Evolutionary conservation across 2,329 filamentous ascomycete genomes (phyloP).

Genomic region (Graphium sp.): DNA sequence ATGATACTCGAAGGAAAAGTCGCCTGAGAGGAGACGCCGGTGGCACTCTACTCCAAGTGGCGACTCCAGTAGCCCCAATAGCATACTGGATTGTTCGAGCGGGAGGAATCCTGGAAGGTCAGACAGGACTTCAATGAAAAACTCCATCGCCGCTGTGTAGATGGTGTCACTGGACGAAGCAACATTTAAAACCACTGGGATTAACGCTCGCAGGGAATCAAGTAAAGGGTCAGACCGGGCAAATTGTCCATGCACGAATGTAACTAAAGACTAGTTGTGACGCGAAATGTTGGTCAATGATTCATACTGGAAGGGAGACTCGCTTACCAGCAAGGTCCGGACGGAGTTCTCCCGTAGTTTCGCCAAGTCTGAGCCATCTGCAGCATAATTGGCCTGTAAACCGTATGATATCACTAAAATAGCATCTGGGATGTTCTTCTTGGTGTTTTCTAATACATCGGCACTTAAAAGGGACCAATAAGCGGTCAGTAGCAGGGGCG

Average conservation of each 20-base stretch:
- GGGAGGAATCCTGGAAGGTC: conserved; percentile 49
- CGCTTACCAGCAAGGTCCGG: too few relatives aligned
- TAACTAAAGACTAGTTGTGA: conserved; percentile 53
- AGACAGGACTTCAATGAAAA: conserved; percentile 47
- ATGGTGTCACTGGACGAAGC: conserved; percentile 31
- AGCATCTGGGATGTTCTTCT: too few relatives aligned
- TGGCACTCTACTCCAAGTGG: conserved; percentile 41
- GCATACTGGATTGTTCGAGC: conserved; percentile 34
- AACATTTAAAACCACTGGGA: conserved; percentile 39
- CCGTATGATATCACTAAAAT: too few relatives aligned
- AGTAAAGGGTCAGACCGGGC: conserved; percentile 39
- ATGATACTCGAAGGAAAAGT: conserved; percentile 46
- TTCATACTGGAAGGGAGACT: too few relatives aligned
- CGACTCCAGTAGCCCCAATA: conserved; percentile 43
- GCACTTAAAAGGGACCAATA: too few relatives aligned
- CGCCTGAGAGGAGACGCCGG: conserved; percentile 34
- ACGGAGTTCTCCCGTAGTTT: too few relatives aligned
- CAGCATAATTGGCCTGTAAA: too few relatives aligned
- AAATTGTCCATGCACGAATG: conserved; percentile 52
- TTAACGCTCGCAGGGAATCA: conserved; percentile 39
- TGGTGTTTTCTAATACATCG: too few relatives aligned
- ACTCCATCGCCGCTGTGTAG: conserved; percentile 43
- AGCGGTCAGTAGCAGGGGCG: too few relatives aligned
- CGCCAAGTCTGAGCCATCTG: too few relatives aligned
- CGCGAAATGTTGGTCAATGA: too few relatives aligned